A percentile compares a stretch with the other conserved stretches of the same genome.
These are phyloP conservation scores for Solanum chacoense DNA, from an alignment of 305 asterid genomes.

Conservation along the genomic window DNA sequence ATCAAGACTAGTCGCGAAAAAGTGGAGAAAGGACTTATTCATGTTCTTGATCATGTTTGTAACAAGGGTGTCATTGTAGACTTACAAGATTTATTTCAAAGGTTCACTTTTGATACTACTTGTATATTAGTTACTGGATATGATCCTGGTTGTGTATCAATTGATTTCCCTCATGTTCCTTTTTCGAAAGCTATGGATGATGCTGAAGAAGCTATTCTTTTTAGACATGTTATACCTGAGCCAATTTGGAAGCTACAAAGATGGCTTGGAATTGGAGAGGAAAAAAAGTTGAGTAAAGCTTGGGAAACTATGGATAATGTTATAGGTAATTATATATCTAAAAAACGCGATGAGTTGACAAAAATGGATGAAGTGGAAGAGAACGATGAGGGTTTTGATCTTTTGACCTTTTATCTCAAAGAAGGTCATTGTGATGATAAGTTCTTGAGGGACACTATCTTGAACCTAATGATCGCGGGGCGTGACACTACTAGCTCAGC, in stretches of 20 bases:
- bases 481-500: slow-evolving; percentile 72
- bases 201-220: slow-evolving; percentile 44
- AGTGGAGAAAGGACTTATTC: slow-evolving; percentile 34
- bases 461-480: slow-evolving; percentile 70
- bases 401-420: slow-evolving; percentile 34
- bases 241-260: slow-evolving; percentile 36
- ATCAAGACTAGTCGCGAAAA: slow-evolving; percentile 19
- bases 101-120: slow-evolving; percentile 51
- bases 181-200: slow-evolving; percentile 49
- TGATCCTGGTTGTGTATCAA: slow-evolving; percentile 50
- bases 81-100: slow-evolving; percentile 50
- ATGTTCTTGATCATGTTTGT: slow-evolving; percentile 29
- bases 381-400: slow-evolving; percentile 19
- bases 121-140: slow-evolving; percentile 40
- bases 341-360: slow-evolving; percentile 18
- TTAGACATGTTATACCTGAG: slow-evolving; percentile 40
- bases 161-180: slow-evolving; percentile 39
- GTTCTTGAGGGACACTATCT: slow-evolving; percentile 50
- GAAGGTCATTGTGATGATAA: slow-evolving; percentile 18
- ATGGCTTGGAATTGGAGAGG: slow-evolving; percentile 37
- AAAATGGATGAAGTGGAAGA: background rate
- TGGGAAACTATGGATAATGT: slow-evolving; percentile 26
- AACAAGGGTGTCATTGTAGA: slow-evolving; percentile 16
- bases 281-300: slow-evolving; percentile 24
- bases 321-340: slow-evolving; percentile 26